phyloP scores from a whole-genome alignment of 306 rosid genomes.

The Cucurbita ficifolia region DNA sequence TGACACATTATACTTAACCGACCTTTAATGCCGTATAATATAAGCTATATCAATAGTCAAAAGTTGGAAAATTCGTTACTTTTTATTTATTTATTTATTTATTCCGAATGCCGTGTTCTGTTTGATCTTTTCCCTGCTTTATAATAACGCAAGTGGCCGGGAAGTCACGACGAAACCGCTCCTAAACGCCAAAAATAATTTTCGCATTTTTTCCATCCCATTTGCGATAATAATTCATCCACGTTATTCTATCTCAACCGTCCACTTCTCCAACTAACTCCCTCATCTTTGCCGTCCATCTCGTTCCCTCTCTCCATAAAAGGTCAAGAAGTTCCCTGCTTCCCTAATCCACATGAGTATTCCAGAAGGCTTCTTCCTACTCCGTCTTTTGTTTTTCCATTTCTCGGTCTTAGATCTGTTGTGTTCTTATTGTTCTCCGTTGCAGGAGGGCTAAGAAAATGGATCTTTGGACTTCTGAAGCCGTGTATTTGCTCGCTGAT shows the following conservation, averaged over 20 bases:
- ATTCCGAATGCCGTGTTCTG: background rate
- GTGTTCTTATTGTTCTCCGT: background rate
- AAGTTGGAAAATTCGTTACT: background rate
- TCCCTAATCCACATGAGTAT: background rate
- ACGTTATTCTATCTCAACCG: constrained; percentile 2
- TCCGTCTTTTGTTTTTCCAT: too few species aligned
- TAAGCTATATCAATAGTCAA: background rate
- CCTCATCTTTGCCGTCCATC: constrained; percentile 6
- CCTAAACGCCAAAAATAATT: background rate
- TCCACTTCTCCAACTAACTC: background rate
- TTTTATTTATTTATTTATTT: too few species aligned
- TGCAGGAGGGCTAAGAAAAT: background rate
- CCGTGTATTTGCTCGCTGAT: background rate
- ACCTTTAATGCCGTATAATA: background rate
- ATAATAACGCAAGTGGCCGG: background rate
- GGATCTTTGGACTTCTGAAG: background rate
- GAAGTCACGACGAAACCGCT: background rate
- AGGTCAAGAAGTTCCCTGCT: background rate
- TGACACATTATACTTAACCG: background rate
- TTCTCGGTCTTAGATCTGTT: background rate
- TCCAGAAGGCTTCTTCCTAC: accelerated
- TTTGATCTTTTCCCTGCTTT: background rate
- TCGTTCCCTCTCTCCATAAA: background rate
- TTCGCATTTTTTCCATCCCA: background rate
- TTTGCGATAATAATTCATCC: background rate